Evolutionary conservation across 2,329 filamentous ascomycete genomes (phyloP).

Genomic region (Epichloe glyceriae): DNA sequence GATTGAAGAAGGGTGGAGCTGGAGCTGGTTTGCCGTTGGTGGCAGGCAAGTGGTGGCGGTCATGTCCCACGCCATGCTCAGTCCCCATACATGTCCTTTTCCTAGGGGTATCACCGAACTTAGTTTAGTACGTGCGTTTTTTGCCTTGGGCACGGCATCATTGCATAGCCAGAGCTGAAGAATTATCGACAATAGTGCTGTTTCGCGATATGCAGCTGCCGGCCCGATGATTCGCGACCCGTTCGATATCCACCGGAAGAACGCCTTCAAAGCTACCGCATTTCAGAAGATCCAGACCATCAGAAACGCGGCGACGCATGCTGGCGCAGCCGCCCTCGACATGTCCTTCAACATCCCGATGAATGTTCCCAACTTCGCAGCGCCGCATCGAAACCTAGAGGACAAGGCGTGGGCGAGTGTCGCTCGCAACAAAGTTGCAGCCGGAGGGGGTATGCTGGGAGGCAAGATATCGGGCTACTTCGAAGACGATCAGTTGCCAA

Average conservation of each 20-base stretch:
- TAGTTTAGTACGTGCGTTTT: no score
- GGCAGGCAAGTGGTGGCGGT: neutral
- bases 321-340: slow-evolving; percentile 34
- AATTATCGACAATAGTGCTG: neutral
- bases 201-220: slow-evolving; percentile 17
- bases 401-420: slow-evolving; percentile 51
- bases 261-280: slow-evolving; percentile 36
- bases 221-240: slow-evolving; percentile 29
- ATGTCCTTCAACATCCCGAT: slow-evolving; percentile 57
- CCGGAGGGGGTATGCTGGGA: slow-evolving; percentile 27
- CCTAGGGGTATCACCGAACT: no score
- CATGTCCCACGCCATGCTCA: neutral
- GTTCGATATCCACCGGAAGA: slow-evolving; percentile 29
- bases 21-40: neutral
- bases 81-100: no score
- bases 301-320: slow-evolving; percentile 35
- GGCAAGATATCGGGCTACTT: slow-evolving; percentile 52
- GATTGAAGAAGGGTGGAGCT: no score
- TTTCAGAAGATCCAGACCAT: slow-evolving; percentile 30
- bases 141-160: no score
- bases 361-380: slow-evolving; percentile 56
- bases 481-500: slow-evolving; percentile 51
- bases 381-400: slow-evolving; percentile 51
- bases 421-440: slow-evolving; percentile 20
- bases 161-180: neutral